Evolutionary conservation across 169 alveolate genomes (phyloP), one percentile per base, ranked within the genome.

Genomic region (Plasmodium blacklocki): DNA sequence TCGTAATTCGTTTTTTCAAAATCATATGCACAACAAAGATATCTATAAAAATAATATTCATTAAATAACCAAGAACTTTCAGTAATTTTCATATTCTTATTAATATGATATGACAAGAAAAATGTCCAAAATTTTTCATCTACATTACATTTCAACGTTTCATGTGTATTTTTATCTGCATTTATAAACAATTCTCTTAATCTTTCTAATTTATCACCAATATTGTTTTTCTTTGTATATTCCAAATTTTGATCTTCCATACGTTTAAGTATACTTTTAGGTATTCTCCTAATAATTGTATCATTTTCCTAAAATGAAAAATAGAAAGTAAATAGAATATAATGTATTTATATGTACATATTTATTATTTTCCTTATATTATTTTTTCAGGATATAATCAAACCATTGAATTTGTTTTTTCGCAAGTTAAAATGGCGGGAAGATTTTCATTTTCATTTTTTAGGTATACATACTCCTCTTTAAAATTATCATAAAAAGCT

Each of bases 31-130:
- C 78, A 78, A 59, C 45, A 64, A 43, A 78, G 39, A 56, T 78
- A 78, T n/a, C 78, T 75, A 15, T 78, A 78, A 52, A 78, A 78
- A 78, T 78, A 78, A 64, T 49, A 64, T 66, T 78, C 89, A 78
- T 78, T 78, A 63, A 78, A 78, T 43, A 78, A 73, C 78, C 78
- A 78, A 32, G 76, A 50, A 54, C 54, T 78, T 2, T 49, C 54
- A n/a, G 23, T 11, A 32, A 78, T 59, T 64, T 63, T 78, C 23
- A 70, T 49, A 5, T 45, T 32, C 12, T 56, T 66, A 26, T 78
- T 18, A 60, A 66, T 78, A 45, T 52, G 50, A 78, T 78, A 49
- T 21, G 73, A 29, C 43, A 78, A 70, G 18, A 78, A 14, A 58
- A 66, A 66, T 11, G 64, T 70, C 89, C 89, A 78, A 21, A 23